Evolutionary conservation across 2,329 filamentous ascomycete genomes (phyloP).

Genomic region (Colletotrichum zoysiae): DNA sequence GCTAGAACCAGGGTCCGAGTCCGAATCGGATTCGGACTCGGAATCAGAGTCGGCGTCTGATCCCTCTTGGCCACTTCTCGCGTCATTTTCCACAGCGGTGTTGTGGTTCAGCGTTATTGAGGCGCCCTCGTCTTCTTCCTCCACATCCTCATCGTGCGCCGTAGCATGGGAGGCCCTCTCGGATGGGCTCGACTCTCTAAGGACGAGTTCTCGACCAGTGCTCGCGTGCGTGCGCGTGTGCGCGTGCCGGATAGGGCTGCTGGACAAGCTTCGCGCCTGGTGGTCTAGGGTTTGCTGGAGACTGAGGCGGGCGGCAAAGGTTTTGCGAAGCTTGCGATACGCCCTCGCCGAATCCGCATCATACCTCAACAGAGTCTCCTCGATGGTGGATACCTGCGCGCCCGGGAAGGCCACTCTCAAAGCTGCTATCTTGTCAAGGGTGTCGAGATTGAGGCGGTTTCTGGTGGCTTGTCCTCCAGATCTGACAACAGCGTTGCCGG

Average conservation of each 20-base stretch:
- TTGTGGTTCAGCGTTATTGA: constrained; percentile 26
- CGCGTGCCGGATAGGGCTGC: constrained; percentile 20
- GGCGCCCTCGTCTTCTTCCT: background rate
- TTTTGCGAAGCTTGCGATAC: constrained; percentile 53
- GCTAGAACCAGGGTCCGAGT: constrained; percentile 48
- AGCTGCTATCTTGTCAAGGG: constrained; percentile 52
- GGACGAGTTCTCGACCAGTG: constrained; percentile 16
- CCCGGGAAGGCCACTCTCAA: constrained; percentile 60
- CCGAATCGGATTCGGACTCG: constrained; percentile 47
- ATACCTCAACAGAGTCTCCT: constrained; percentile 52
- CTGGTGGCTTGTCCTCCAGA: background rate
- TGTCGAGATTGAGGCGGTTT: constrained; percentile 28
- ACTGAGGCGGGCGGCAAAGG: constrained; percentile 44
- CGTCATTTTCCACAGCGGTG: constrained; percentile 28
- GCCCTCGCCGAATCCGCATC: constrained; percentile 52
- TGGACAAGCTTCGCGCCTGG: constrained; percentile 24
- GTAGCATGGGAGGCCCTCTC: background rate
- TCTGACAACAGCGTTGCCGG: constrained; percentile 28
- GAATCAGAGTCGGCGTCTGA: constrained; percentile 49
- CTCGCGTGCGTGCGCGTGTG: background rate
- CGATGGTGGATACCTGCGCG: constrained; percentile 51
- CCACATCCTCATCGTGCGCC: background rate
- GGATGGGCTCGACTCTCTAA: constrained; percentile 10
- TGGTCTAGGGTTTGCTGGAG: constrained; percentile 52
- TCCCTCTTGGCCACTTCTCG: constrained; percentile 26